These are phyloP conservation scores for Tilletia indica DNA, from an alignment of 1,284 basidiomycete genomes.

Conservation along the genomic window DNA sequence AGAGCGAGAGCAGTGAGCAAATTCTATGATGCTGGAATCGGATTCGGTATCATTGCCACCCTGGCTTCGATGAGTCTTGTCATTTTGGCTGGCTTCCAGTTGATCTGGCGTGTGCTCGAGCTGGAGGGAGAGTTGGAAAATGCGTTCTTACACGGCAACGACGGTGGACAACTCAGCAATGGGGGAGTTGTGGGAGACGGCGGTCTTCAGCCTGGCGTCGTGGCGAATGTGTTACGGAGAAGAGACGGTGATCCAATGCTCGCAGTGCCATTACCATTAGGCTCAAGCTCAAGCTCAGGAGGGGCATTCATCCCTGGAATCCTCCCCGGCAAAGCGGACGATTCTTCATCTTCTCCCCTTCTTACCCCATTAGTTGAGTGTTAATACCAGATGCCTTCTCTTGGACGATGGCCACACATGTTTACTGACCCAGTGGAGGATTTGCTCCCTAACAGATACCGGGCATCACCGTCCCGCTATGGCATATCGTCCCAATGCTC, in stretches of 20 bases:
- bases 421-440: background rate
- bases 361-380: conserved; percentile 8
- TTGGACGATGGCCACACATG: background rate
- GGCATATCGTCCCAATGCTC: conserved; percentile 14
- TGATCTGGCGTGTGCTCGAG: background rate
- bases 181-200: background rate
- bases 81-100: conserved; percentile 2
- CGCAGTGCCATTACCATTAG: background rate
- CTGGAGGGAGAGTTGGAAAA: conserved; percentile 4
- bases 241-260: too few relatives aligned
- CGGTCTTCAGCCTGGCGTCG: too few relatives aligned
- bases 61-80: background rate
- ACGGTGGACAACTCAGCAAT: background rate
- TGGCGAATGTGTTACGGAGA: too few relatives aligned
- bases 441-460: background rate
- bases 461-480: conserved; percentile 19
- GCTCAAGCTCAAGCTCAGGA: background rate
- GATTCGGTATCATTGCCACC: background rate
- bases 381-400: background rate
- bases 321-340: too few relatives aligned
- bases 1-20: background rate
- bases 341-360: background rate
- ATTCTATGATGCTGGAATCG: background rate
- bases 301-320: too few relatives aligned
- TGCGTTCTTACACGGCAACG: background rate